Base-by-base conservation (phyloP, 495 filamentous ascomycete species). In the Penicillium pancosmium region DNA sequence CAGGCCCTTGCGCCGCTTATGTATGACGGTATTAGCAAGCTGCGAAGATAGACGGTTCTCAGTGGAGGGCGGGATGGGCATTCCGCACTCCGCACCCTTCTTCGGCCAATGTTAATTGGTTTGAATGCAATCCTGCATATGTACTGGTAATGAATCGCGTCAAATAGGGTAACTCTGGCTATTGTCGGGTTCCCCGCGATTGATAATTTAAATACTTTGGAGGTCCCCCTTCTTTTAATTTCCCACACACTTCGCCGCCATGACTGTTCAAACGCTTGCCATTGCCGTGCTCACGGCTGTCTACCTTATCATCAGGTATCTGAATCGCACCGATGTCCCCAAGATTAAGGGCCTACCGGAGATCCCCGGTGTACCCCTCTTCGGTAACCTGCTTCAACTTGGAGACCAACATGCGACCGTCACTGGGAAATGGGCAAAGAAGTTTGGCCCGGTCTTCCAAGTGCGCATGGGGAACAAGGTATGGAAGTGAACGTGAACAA, bases 371-470 rank as follows among this genome's bases (percentile, higher is more conserved):
- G 68, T 85, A 47, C 86, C 86, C 3, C 60, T 89, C 10, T 85
- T 89, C 52, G 86, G 86, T 1, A 88, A 85, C 57, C 73, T 88
- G 9, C 63, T 87, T 3, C 81, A 87, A 57, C 72, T 89, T 27
- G 84, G 81, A 16, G 71, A 78, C 15, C 72, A 78, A 18, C 84
- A 88, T 72, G 84, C 81, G 2, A 79, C 68, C 7, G 78, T 82
- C 5, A 76, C 81, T 1, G 75, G 69, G 0, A 72, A 77, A 64
- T 85, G 84, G 79, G 81, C 80, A 9, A 79, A 84, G 65, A 84
- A 83, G 56, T 88, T 82, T 52, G 86, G 86, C 0, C 84, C 85
- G 0, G 86, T 89, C 7, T 88, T 88, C 68, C 86, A 89, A 65
- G 81, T 87, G 33, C 80, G 84, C 61, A 79, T 88, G 63, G 86